Conservation (phyloP, 2,329 filamentous ascomycete species). For the Scedosporium minutisporum region DNA sequence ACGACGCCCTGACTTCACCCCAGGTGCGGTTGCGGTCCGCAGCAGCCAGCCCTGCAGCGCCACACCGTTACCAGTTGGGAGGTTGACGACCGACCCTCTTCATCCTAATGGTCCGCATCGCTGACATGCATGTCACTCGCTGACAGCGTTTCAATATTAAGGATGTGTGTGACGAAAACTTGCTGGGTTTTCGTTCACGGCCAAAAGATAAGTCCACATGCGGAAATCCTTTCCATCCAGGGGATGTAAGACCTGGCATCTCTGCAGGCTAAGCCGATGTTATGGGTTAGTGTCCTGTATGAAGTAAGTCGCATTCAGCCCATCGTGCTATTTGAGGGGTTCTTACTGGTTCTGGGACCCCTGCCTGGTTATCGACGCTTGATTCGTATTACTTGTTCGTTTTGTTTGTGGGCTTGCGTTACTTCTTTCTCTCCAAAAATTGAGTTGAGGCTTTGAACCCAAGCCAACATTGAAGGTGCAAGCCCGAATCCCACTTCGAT, state of each 20-base stretch:
- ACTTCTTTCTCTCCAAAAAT: no score
- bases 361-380: not conserved
- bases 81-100: no score
- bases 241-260: not conserved
- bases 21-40: not conserved
- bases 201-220: not conserved
- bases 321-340: not conserved
- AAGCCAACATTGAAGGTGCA: not conserved
- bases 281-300: not conserved
- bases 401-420: no score
- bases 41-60: slow-evolving; percentile 3
- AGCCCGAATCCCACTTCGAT: not conserved
- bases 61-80: not conserved
- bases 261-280: not conserved
- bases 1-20: not conserved
- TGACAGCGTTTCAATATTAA: not conserved
- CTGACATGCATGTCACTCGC: not conserved
- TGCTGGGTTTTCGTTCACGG: no score
- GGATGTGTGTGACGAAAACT: no score
- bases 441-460: not conserved
- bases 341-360: not conserved
- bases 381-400: not conserved
- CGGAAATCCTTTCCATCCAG: not conserved
- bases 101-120: not conserved
- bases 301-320: not conserved